Evolutionary conservation across 2,329 filamentous ascomycete genomes (phyloP).

Genomic region (Gremmenia infestans): DNA sequence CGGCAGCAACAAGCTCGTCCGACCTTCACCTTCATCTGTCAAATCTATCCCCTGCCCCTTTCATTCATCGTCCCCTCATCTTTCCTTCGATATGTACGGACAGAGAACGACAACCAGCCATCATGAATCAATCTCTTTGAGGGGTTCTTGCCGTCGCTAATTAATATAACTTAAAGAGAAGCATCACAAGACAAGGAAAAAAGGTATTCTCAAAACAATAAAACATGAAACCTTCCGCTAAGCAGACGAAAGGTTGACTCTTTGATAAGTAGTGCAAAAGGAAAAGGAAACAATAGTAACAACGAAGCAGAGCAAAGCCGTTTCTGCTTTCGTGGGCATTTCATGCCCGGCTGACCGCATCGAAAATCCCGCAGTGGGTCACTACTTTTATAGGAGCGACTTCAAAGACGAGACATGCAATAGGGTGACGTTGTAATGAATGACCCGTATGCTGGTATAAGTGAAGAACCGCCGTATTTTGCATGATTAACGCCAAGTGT

Average conservation of each 20-base stretch:
- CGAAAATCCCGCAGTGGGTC: background rate
- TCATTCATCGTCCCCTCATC: background rate
- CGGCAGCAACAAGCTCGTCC: background rate
- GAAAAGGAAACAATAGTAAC: slow-evolving; percentile 21
- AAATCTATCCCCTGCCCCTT: background rate
- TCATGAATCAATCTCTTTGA: background rate
- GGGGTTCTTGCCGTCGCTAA: background rate
- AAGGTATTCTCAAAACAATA: background rate
- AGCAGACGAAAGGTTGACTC: background rate
- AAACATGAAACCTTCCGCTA: background rate
- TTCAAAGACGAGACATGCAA: slow-evolving; percentile 13
- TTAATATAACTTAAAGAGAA: slow-evolving; percentile 6
- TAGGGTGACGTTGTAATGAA: slow-evolving; percentile 15
- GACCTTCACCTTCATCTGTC: background rate
- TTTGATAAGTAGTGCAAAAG: slow-evolving; percentile 3
- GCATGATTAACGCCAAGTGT: slow-evolving; percentile 27
- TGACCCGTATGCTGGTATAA: slow-evolving; percentile 28
- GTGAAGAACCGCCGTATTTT: slow-evolving; percentile 29
- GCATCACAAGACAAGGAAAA: background rate
- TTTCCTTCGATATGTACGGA: background rate
- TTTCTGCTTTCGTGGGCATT: slow-evolving; percentile 5
- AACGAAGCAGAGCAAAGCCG: slow-evolving; percentile 23
- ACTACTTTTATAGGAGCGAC: background rate
- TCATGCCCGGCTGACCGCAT: background rate
- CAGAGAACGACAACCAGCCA: background rate